Base-by-base conservation (phyloP, 139 green algal genomes). In the Tetradesmus lagerheimii region DNA sequence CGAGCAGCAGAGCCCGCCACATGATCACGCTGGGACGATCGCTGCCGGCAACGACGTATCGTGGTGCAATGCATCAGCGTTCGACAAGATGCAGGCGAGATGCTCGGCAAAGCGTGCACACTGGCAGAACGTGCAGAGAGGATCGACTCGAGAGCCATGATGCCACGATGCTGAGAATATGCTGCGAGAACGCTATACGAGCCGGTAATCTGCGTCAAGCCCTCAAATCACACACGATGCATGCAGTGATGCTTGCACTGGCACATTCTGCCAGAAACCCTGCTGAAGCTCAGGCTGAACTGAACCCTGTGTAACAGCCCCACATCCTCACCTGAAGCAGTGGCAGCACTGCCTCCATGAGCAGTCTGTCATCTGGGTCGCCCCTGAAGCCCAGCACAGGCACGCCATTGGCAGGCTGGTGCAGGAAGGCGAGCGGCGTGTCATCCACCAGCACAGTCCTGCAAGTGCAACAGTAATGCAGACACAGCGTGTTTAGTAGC, bases 381-480 rank as follows among this genome's bases (percentile, higher is more conserved):
- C 96, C 96, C 37, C 95, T 88, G 94, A 97, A 98, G 53, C 92
- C 92, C 34, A 97, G 93, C 57, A 98, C 94, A 15, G 97, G 97
- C n/a, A 99, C 92, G 81, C 96, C 96, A 82, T 98, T 97, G 92
- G 96, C 92, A 9, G 97, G 97, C 93, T 99, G 96, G 37, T 94
- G 90, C 83, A 97, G 92, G 89, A 98, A 98, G 37, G 97, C 96
- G 75, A 99, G 92, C 8, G 97, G 96, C 6, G 96, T 99, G 94
- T 99, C 97, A 90, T 99, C 97, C 89, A 99, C 93, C 81, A 99
- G 93, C 81, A 99, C 93, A 25, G 94, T 97, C 67, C 95, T 94
- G 34, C 45, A 74, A 50, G 67, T 4, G 29, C 5, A 78, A 14
- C n/a, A 78, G 67, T 39, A 9, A 23, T n/a, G n/a, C n/a, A n/a